These are phyloP conservation scores for Kernera saxatilis DNA, from an alignment of 345 rosid species.

Conservation along the genomic window DNA sequence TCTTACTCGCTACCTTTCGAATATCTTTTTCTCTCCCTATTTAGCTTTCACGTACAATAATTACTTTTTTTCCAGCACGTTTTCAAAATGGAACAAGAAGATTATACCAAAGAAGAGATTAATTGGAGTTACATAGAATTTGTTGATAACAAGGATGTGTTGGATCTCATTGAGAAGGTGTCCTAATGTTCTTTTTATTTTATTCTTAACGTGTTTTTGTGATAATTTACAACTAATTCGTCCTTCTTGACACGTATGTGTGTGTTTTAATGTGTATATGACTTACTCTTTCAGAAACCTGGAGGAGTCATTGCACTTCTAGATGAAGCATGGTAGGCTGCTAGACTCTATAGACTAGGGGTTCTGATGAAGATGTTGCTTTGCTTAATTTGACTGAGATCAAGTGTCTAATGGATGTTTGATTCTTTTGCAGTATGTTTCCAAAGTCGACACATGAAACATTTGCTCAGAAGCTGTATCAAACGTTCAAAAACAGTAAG, in stretches of 20 bases:
- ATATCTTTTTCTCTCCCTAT: not conserved
- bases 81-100: slow-evolving; percentile 99
- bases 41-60: slow-evolving; percentile 10
- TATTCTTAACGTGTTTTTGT: not conserved
- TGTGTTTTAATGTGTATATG: not conserved
- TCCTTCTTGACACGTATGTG: slow-evolving; percentile 8
- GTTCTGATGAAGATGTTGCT: slow-evolving; percentile 4
- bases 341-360: slow-evolving; percentile 10
- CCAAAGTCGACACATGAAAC: slow-evolving; percentile 99
- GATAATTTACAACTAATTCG: not conserved
- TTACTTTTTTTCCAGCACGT: slow-evolving; percentile 69
- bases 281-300: slow-evolving; percentile 72
- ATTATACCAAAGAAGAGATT: slow-evolving; percentile 96
- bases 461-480: slow-evolving; percentile 96
- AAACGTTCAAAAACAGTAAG: slow-evolving; percentile 90
- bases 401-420: slow-evolving; percentile 11
- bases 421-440: slow-evolving; percentile 72
- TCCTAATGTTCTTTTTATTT: slow-evolving; percentile 1
- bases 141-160: slow-evolving; percentile 98
- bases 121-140: slow-evolving; percentile 99
- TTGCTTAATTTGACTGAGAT: not conserved
- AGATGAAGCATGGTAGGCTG: slow-evolving; percentile 94
- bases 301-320: slow-evolving; percentile 97
- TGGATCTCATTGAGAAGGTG: slow-evolving; percentile 97
- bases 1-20: not conserved